Base-by-base conservation (phyloP, 2,329 filamentous ascomycete species). In the Colletotrichum orchidophilum region DNA sequence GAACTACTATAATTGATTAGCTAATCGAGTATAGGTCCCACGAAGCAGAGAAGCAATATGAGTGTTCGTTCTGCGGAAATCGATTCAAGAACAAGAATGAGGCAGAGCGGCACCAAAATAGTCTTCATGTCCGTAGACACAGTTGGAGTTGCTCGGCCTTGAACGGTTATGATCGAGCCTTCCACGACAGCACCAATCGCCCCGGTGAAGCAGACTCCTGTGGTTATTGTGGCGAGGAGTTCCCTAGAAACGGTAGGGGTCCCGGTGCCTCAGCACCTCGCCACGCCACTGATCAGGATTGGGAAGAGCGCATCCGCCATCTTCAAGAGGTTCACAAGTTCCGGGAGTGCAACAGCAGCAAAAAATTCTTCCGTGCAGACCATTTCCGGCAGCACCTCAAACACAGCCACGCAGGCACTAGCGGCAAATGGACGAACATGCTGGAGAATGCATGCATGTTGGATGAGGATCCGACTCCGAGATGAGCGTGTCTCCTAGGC, bases 21-120 rank as follows among this genome's bases (percentile, higher is more conserved):
- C 77, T 79, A 74, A 80, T 73, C 42, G 69, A 53, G 60, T 63
- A 21, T 78, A 98, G 96, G 74, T 85, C 92, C 54, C 96, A 98
- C 80, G 94, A 96, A 81, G 91, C 94, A 78, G 96, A 98, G 82
- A 98, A 98, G 82, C 96, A 98, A 82, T 98, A 98, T 81, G 94
- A 94, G 73, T 98, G 96, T 81, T 88, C 91, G 31, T 98, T 94
- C 80, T 98, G 96, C 81, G 93, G 93, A 52, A 98, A 98, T 80
- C 91, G 96, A 12, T 98, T 98, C 86, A 98, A 98, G 83, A 98
- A 98, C 84, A 98, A 98, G 83, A 98, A 98, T 77, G 96, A 98
- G 83, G 95, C 95, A 2, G 96, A 98, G 81, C 91, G 96, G 35
- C 96, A 98, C 80, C 95, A 97, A 78, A 98, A 98, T 78, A 97